A percentile compares a stretch with the other conserved stretches of the same genome.
phyloP scores from a whole-genome alignment of 2,329 filamentous ascomycete species.

The Rhynchosporium secalis region DNA sequence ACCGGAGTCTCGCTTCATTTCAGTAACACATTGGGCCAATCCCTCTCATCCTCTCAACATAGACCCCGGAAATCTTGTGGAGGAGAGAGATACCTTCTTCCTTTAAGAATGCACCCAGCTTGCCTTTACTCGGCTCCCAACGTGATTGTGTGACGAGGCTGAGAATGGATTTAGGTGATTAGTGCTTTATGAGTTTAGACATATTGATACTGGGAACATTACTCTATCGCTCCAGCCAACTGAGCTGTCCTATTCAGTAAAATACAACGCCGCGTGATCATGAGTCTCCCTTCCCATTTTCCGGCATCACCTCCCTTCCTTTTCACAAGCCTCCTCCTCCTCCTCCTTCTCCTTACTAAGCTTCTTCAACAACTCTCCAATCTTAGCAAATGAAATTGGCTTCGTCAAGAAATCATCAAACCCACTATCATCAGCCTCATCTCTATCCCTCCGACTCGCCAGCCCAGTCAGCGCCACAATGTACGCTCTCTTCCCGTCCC shows the following conservation, averaged over 20 bases:
- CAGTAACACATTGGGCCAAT: background rate
- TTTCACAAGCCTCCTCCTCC: background rate
- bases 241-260: conserved; percentile 52
- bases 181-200: conserved; percentile 46
- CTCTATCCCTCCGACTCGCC: conserved; percentile 48
- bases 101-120: background rate
- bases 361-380: conserved; percentile 28
- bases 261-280: conserved; percentile 48
- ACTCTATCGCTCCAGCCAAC: conserved; percentile 39
- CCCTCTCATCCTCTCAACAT: background rate
- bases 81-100: background rate
- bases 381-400: conserved; percentile 42
- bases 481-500: conserved; percentile 36
- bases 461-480: conserved; percentile 55
- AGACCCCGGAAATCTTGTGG: background rate
- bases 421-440: conserved; percentile 51
- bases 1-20: background rate
- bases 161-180: too few species aligned
- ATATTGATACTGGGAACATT: conserved; percentile 44
- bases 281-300: conserved; percentile 25
- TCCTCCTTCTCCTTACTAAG: conserved; percentile 24
- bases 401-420: conserved; percentile 57
- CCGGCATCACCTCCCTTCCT: background rate
- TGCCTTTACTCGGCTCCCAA: conserved; percentile 43
- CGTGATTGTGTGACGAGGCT: conserved; percentile 50